These are phyloP conservation scores for Fragaria vesca DNA, from an alignment of 306 rosid species.

Conservation along the genomic window DNA sequence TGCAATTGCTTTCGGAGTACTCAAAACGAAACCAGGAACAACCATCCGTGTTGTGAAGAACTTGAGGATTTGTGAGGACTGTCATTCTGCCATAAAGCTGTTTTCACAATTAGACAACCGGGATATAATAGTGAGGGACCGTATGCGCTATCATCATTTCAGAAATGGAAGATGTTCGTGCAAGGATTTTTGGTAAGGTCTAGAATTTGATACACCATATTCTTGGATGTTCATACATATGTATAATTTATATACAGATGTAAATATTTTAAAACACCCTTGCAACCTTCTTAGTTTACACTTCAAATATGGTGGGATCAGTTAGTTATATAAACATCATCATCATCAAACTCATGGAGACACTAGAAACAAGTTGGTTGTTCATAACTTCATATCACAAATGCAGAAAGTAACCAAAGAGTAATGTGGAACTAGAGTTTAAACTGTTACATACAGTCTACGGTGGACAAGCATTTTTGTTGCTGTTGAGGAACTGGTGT, in stretches of 20 bases:
- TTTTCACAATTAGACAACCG: conserved; percentile 43
- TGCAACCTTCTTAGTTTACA: background rate
- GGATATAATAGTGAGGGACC: conserved; percentile 53
- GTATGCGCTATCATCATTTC: conserved; percentile 58
- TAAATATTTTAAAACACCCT: background rate
- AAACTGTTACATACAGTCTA: background rate
- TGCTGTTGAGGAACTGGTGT: background rate
- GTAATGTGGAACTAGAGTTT: background rate
- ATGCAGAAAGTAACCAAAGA: background rate
- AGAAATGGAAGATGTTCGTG: conserved; percentile 55
- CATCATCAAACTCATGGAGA: background rate
- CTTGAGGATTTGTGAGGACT: conserved; percentile 64
- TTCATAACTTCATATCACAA: background rate
- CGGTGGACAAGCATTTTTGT: background rate
- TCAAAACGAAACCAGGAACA: conserved; percentile 49
- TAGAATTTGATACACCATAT: background rate
- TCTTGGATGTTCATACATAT: background rate
- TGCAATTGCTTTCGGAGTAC: conserved; percentile 60
- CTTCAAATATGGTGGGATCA: background rate
- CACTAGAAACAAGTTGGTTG: background rate
- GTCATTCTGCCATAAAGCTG: conserved; percentile 55
- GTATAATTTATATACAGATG: background rate
- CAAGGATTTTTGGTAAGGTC: conserved; percentile 57
- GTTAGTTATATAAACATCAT: background rate
- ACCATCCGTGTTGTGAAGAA: conserved; percentile 51